These are phyloP conservation scores for Saccharum hybrid DNA, from an alignment of 202 grass and related monocot genomes.

Conservation along the genomic window DNA sequence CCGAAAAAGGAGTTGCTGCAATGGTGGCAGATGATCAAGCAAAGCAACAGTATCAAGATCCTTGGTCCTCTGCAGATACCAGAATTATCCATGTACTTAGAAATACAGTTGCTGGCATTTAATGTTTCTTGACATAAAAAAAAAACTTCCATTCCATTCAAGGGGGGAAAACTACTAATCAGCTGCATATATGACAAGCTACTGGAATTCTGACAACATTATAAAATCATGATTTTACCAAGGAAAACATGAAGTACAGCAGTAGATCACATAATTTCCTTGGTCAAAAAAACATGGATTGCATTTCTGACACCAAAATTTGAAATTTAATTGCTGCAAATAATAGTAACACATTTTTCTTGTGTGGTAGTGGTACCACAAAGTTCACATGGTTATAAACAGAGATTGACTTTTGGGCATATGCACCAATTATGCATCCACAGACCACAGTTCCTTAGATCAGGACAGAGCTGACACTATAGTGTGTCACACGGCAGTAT, in stretches of 20 bases:
- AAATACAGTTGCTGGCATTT: background rate
- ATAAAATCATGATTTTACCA: background rate
- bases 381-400: conserved; percentile 2
- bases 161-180: background rate
- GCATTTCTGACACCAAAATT: conserved; percentile 1
- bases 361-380: background rate
- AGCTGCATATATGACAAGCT: background rate
- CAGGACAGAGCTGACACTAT: background rate
- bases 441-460: too few relatives aligned
- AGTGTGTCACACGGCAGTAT: background rate
- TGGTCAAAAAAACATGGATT: background rate
- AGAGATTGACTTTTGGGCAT: background rate
- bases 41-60: conserved; percentile 78
- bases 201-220: background rate
- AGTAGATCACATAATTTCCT: conserved; percentile 13
- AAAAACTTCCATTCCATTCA: background rate
- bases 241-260: conserved; percentile 1
- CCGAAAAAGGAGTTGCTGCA: conserved; percentile 87
- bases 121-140: background rate
- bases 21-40: conserved; percentile 89
- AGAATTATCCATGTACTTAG: conserved; percentile 40
- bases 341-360: conserved; percentile 5
- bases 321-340: background rate
- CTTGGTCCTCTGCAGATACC: conserved; percentile 74
- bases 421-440: too few relatives aligned